Evolutionary conservation across 2,329 filamentous ascomycete genomes (phyloP).

Genomic region (Tolypocladium inflatum): DNA sequence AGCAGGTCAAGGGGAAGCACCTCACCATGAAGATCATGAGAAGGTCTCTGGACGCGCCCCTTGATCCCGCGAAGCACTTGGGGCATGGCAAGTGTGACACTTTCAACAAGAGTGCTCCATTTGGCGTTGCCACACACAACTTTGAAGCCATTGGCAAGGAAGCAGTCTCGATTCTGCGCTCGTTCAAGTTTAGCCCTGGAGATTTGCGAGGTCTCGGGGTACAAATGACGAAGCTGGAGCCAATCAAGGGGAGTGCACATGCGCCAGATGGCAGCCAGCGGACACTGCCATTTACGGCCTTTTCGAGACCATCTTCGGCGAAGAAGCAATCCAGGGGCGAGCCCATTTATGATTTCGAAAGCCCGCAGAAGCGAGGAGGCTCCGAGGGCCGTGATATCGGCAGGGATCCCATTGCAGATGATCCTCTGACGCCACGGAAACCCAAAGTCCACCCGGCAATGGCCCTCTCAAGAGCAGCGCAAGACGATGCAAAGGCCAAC

Average conservation of each 20-base stretch:
- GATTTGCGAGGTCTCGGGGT: slow-evolving; percentile 89
- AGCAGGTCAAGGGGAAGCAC: slow-evolving; percentile 78
- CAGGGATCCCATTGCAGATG: slow-evolving; percentile 46
- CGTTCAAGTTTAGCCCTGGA: slow-evolving; percentile 76
- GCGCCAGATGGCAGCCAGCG: slow-evolving; percentile 67
- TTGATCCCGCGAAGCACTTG: slow-evolving; percentile 87
- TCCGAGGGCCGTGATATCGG: slow-evolving; percentile 19
- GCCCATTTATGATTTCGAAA: slow-evolving; percentile 40
- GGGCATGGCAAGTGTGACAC: slow-evolving; percentile 93
- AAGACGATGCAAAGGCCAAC: slow-evolving; percentile 45
- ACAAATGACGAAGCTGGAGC: slow-evolving; percentile 87
- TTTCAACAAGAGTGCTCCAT: slow-evolving; percentile 76
- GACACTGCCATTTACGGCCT: slow-evolving; percentile 61
- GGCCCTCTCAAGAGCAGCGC: slow-evolving; percentile 38
- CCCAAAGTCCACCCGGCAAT: slow-evolving; percentile 44
- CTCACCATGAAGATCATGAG: slow-evolving; percentile 94
- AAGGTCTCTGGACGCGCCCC: slow-evolving; percentile 71
- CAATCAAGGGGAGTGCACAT: slow-evolving; percentile 51
- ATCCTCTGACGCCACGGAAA: slow-evolving; percentile 43
- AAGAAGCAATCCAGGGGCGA: slow-evolving; percentile 33
- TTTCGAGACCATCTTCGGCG: slow-evolving; percentile 25
- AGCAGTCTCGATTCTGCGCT: slow-evolving; percentile 72
- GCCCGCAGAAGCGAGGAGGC: slow-evolving; percentile 21
- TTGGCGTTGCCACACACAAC: slow-evolving; percentile 78
- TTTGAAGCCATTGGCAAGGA: slow-evolving; percentile 66